phyloP scores from a whole-genome alignment of 116 monocot species.

The Posidonia oceanica region DNA sequence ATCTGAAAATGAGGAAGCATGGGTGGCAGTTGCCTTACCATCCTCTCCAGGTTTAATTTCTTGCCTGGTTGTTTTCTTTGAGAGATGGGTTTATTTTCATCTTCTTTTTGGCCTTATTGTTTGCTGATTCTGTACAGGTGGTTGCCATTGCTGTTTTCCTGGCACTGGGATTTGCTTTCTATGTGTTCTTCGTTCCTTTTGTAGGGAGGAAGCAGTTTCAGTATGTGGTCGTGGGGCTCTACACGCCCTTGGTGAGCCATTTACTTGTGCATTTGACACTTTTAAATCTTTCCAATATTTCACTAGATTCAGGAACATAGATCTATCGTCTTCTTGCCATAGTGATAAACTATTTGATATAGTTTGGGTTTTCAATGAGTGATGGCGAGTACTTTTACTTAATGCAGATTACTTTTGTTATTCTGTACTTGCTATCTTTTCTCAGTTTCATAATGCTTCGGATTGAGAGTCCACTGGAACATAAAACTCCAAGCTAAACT shows the following conservation, averaged over 20 bases:
- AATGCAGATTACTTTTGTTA: too few relatives aligned
- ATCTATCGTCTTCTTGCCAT: background rate
- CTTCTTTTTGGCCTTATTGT: background rate
- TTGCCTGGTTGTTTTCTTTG: background rate
- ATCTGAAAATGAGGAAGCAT: constrained; percentile 62
- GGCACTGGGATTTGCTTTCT: constrained; percentile 57
- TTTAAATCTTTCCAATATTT: background rate
- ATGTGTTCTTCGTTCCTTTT: constrained; percentile 69
- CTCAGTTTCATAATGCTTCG: too few relatives aligned
- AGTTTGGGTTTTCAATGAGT: background rate
- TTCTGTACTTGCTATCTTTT: too few relatives aligned
- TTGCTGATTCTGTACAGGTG: constrained; percentile 25
- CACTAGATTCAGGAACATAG: background rate
- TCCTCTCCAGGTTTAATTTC: constrained; percentile 47
- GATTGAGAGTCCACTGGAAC: too few relatives aligned
- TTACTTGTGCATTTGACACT: background rate
- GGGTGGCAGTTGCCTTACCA: constrained; percentile 88
- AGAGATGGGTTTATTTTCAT: background rate
- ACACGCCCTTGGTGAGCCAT: constrained; percentile 52
- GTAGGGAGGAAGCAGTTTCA: constrained; percentile 33
- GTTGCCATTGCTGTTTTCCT: constrained; percentile 59
- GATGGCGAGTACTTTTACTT: background rate
- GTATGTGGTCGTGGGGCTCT: constrained; percentile 40
- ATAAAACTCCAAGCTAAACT: too few relatives aligned
- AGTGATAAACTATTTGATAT: too few relatives aligned